phyloP scores from a whole-genome alignment of 257 asterid species.

The Solanum gracilifrons region DNA sequence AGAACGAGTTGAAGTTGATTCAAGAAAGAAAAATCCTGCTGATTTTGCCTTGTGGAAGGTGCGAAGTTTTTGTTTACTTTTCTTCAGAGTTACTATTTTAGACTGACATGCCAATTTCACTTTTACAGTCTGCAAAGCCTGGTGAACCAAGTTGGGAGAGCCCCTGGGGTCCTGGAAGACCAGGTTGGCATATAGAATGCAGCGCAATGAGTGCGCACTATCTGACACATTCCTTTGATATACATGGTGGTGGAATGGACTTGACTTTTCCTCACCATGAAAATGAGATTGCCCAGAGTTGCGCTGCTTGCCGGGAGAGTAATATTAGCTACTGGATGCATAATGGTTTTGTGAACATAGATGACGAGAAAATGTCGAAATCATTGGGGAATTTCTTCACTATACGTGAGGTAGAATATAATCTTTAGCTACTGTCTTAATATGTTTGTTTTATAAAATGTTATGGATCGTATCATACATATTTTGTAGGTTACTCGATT shows the following conservation, averaged over 20 bases:
- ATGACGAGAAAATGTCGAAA: conserved; percentile 86
- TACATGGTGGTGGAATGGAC: conserved; percentile 97
- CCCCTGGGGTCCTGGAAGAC: conserved; percentile 96
- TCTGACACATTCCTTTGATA: conserved; percentile 65
- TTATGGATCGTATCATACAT: neutral
- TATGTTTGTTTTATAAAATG: neutral
- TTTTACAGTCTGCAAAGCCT: conserved; percentile 70
- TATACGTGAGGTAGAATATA: conserved; percentile 59
- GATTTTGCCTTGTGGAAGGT: conserved; percentile 98
- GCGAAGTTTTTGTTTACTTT: neutral
- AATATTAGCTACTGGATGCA: conserved; percentile 71
- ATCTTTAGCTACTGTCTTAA: neutral
- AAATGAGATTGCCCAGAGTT: conserved; percentile 84
- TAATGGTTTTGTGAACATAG: conserved; percentile 68
- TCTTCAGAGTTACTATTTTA: neutral
- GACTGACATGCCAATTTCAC: neutral
- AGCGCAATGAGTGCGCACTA: conserved; percentile 93
- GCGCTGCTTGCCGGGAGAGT: conserved; percentile 86
- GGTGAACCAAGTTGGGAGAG: conserved; percentile 89
- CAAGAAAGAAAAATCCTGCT: conserved; percentile 64
- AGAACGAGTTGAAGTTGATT: conserved; percentile 66
- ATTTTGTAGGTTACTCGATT: conserved; percentile 50
- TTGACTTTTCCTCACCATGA: conserved; percentile 86
- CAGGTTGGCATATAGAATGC: conserved; percentile 97
- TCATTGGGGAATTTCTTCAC: conserved; percentile 79